Evolutionary conservation across 306 rosid genomes (phyloP).

Genomic region (Bauhinia variegata): DNA sequence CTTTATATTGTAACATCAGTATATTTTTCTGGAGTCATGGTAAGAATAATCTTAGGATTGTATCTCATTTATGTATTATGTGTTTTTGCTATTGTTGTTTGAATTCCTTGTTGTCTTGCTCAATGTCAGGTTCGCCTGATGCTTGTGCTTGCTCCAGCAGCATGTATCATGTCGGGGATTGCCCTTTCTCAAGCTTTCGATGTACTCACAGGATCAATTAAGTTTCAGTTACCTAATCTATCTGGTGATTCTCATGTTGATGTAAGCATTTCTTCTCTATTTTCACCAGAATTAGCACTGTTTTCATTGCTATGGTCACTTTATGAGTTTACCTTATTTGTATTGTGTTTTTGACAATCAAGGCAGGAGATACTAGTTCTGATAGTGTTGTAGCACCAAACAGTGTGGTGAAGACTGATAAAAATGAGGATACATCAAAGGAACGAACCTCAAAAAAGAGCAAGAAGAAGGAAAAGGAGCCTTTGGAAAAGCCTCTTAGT

Average conservation of each 20-base stretch:
- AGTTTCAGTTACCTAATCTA: conserved; percentile 81
- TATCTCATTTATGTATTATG: conserved; percentile 16
- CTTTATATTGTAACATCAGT: conserved; percentile 89
- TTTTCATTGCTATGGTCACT: conserved; percentile 31
- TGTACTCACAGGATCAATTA: conserved; percentile 86
- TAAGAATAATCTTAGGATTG: conserved; percentile 48
- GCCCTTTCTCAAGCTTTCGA: conserved; percentile 98
- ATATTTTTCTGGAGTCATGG: conserved; percentile 99
- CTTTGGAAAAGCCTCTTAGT: conserved; percentile 70
- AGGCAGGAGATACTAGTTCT: conserved; percentile 70
- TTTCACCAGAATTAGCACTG: conserved; percentile 15
- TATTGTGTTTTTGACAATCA: conserved; percentile 42
- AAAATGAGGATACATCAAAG: conserved; percentile 66
- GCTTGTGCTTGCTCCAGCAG: conserved; percentile 99
- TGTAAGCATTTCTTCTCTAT: conserved; percentile 47
- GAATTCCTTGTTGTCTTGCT: conserved; percentile 31
- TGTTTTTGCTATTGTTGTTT: conserved; percentile 17
- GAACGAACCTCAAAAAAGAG: conserved; percentile 78
- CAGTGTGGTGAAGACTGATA: conserved; percentile 66
- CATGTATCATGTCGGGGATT: conserved; percentile 96
- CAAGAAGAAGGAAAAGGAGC: conserved; percentile 84
- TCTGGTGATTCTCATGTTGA: conserved; percentile 44
- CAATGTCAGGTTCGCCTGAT: conserved; percentile 88
- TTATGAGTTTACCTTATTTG: conserved; percentile 27
- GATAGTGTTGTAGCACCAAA: conserved; percentile 48